Conservation (phyloP, 1,284 basidiomycete genomes). For the Melampsora larici-populina region DNA sequence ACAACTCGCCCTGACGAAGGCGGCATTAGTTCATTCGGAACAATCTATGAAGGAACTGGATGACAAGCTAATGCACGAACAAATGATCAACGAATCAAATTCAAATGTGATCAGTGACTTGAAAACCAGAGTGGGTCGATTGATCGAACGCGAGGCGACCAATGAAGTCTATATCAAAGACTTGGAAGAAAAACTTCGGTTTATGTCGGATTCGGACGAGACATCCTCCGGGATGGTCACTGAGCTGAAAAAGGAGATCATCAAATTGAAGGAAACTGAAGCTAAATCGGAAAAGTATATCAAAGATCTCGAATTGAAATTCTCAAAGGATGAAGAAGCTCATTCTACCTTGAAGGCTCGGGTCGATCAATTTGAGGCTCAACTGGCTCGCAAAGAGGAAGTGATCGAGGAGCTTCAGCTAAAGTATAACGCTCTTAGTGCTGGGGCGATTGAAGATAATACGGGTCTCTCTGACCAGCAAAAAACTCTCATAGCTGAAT, state of each 20-base stretch:
- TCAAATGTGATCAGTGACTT: constrained; percentile 76
- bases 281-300: constrained; percentile 73
- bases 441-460: constrained; percentile 58
- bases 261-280: constrained; percentile 72
- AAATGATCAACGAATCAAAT: constrained; percentile 70
- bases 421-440: not conserved
- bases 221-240: constrained; percentile 71
- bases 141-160: constrained; percentile 80
- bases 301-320: constrained; percentile 77
- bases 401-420: constrained; percentile 2
- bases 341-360: constrained; percentile 66
- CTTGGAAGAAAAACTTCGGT: constrained; percentile 81
- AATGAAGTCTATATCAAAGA: constrained; percentile 91
- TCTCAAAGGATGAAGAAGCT: constrained; percentile 74
- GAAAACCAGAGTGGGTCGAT: constrained; percentile 70
- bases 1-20: constrained; percentile 81
- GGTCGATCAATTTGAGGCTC: constrained; percentile 75
- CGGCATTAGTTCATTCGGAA: constrained; percentile 81
- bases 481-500: constrained; percentile 60
- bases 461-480: constrained; percentile 60
- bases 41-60: constrained; percentile 85
- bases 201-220: constrained; percentile 71
- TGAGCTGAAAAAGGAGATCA: constrained; percentile 78
- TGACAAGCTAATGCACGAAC: constrained; percentile 59
- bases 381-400: constrained; percentile 67